Conservation (phyloP, 306 rosid genomes). For the Coriaria nepalensis region DNA sequence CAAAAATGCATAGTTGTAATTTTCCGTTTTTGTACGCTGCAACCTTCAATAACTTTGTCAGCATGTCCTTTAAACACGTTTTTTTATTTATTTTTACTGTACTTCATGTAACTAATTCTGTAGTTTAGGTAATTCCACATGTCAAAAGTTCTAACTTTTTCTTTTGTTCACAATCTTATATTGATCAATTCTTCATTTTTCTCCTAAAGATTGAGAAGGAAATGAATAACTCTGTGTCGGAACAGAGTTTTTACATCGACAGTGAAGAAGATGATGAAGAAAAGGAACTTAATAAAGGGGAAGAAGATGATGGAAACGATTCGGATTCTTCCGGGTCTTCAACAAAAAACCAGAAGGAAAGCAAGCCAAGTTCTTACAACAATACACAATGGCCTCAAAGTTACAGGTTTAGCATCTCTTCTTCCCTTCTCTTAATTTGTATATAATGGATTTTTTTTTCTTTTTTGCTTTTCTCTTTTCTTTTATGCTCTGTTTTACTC, state of each 20-base stretch:
- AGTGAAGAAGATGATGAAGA: constrained; percentile 75
- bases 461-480: neutral
- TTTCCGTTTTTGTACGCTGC: too few relatives aligned
- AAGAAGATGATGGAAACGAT: constrained; percentile 53
- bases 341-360: constrained; percentile 38
- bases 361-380: constrained; percentile 47
- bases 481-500: constrained; percentile 1
- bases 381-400: constrained; percentile 84
- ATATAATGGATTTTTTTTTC: neutral
- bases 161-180: too few relatives aligned
- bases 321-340: constrained; percentile 70
- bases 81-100: too few relatives aligned
- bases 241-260: constrained; percentile 61
- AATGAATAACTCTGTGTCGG: constrained; percentile 70
- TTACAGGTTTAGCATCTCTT: constrained; percentile 50
- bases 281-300: constrained; percentile 36
- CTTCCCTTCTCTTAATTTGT: constrained; percentile 7
- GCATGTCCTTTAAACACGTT: too few relatives aligned
- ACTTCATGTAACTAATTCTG: too few relatives aligned
- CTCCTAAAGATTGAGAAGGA: constrained; percentile 12
- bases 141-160: too few relatives aligned
- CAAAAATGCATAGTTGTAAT: too few relatives aligned
- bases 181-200: too few relatives aligned
- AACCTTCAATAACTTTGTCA: too few relatives aligned
- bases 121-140: too few relatives aligned